These are phyloP conservation scores for Pythium diclinum DNA, from an alignment of 352 stramenopile species.

Conservation along the genomic window DNA sequence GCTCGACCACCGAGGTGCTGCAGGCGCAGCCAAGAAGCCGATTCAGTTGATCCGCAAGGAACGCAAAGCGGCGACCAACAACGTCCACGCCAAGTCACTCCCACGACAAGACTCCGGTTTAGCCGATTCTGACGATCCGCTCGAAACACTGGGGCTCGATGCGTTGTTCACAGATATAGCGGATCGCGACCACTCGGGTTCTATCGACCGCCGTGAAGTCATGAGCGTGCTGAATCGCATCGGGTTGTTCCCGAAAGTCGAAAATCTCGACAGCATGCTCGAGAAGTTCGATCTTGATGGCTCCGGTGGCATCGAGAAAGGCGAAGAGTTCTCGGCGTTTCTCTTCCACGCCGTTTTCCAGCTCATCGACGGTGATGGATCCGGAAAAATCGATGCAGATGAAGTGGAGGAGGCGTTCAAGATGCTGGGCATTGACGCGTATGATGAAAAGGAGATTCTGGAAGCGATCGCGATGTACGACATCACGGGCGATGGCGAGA, in stretches of 20 bases:
- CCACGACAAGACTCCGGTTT: slow-evolving; percentile 9
- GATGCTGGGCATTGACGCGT: slow-evolving; percentile 58
- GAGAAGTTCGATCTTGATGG: slow-evolving; percentile 51
- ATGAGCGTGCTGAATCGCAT: slow-evolving; percentile 64
- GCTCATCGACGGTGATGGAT: slow-evolving; percentile 68
- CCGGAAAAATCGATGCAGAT: slow-evolving; percentile 71
- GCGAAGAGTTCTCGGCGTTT: slow-evolving; percentile 57
- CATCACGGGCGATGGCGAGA: slow-evolving; percentile 70
- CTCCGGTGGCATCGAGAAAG: slow-evolving; percentile 44
- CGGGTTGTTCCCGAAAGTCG: slow-evolving; percentile 50
- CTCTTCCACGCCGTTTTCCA: slow-evolving; percentile 77
- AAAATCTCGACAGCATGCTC: slow-evolving; percentile 47
- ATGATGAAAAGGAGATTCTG: slow-evolving; percentile 60
- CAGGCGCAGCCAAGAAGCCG: slow-evolving; percentile 27
- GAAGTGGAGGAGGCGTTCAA: slow-evolving; percentile 74
- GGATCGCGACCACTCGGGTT: slow-evolving; percentile 59
- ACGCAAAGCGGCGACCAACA: slow-evolving; percentile 21
- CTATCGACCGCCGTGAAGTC: slow-evolving; percentile 52
- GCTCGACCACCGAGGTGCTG: slow-evolving; percentile 49
- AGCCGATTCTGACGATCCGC: slow-evolving; percentile 31
- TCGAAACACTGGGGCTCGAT: slow-evolving; percentile 58
- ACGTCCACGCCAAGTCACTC: slow-evolving; percentile 9
- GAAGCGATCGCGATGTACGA: slow-evolving; percentile 69
- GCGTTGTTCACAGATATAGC: slow-evolving; percentile 57
- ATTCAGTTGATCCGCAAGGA: slow-evolving; percentile 57